Percentiles rank a stretch among this genome's conserved stretches.
phyloP scores from a whole-genome alignment of 768 basidiomycete species.

The Strobilomyces confusus region DNA sequence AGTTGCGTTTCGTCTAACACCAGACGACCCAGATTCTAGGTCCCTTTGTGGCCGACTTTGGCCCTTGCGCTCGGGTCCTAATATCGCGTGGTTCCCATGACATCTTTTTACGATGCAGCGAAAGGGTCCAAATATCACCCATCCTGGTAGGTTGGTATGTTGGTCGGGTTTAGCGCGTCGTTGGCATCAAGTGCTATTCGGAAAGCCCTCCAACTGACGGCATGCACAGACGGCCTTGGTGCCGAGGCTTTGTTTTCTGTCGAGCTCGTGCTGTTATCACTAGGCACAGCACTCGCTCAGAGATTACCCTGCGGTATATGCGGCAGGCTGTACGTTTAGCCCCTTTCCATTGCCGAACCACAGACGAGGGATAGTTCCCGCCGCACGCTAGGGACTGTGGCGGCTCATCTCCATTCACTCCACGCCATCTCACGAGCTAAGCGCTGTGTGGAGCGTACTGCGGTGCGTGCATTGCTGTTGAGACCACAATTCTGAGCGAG shows the following conservation, averaged over 20 bases:
- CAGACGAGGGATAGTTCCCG: neutral
- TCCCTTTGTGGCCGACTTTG: neutral
- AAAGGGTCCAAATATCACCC: slow-evolving; percentile 2
- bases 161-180: neutral
- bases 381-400: neutral
- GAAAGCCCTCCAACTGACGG: slow-evolving; percentile 4
- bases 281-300: neutral
- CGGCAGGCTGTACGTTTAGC: neutral
- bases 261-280: neutral
- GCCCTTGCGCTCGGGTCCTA: neutral
- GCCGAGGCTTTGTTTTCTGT: neutral
- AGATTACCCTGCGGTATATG: neutral
- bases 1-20: neutral
- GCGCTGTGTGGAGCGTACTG: neutral
- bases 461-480: neutral
- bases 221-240: slow-evolving; percentile 4
- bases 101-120: neutral
- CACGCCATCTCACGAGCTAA: neutral
- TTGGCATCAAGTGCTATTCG: neutral
- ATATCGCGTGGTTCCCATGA: neutral
- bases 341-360: neutral
- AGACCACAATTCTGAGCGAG: neutral
- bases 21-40: neutral
- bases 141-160: neutral
- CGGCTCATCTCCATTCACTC: neutral